A percentile compares a stretch with the other conserved stretches of the same genome.
Evolutionary conservation across 2,329 filamentous ascomycete genomes (phyloP).

Genomic region (Aspergillus uvarum): DNA sequence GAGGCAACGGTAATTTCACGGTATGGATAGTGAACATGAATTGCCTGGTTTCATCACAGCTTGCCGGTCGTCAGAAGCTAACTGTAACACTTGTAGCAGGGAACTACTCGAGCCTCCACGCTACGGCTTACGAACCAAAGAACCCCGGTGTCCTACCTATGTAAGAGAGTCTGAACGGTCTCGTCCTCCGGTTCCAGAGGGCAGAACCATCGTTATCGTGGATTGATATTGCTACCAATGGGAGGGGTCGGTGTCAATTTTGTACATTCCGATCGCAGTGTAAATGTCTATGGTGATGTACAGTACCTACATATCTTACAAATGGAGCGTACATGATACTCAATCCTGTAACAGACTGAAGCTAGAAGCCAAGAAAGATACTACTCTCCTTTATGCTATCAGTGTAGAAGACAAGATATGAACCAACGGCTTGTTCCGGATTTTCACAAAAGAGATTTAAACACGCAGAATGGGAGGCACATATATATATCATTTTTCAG

Average conservation of each 20-base stretch:
- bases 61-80: not conserved
- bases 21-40: conserved; percentile 19
- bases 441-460: not conserved
- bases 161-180: conserved; percentile 24
- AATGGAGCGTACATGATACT: not conserved
- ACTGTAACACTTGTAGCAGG: conserved; percentile 20
- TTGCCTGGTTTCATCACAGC: not conserved
- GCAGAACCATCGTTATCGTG: conserved; percentile 28
- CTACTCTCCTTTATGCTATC: too few relatives aligned
- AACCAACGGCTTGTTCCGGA: too few relatives aligned
- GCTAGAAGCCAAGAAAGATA: not conserved
- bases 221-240: conserved; percentile 23
- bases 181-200: conserved; percentile 21
- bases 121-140: conserved; percentile 17
- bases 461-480: not conserved
- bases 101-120: conserved; percentile 12
- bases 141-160: conserved; percentile 26
- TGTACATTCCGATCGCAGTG: conserved; percentile 4
- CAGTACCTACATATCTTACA: not conserved
- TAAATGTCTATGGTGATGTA: conserved; percentile 3
- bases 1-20: conserved; percentile 19
- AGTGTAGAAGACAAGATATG: too few relatives aligned
- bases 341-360: not conserved
- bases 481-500: too few relatives aligned
- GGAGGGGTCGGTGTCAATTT: not conserved